Percentiles rank a stretch among this genome's conserved stretches.
Conservation (phyloP, 78 protist species). For the Speleostelium caveatum region DNA sequence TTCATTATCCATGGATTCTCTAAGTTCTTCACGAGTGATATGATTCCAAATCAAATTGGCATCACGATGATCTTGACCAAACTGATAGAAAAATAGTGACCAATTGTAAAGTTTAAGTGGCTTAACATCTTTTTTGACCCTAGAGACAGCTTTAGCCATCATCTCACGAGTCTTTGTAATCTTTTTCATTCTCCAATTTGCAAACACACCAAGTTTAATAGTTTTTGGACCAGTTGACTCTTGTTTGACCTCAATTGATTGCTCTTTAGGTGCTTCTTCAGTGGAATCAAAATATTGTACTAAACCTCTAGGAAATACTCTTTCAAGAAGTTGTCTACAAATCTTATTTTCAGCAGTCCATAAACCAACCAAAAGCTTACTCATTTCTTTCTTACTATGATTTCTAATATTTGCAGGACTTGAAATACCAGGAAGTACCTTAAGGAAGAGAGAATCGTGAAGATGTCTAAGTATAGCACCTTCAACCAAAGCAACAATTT, state of each 20-base stretch:
- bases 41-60: constrained; percentile 94
- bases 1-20: constrained; percentile 88
- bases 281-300: constrained; percentile 59
- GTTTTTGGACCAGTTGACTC: constrained; percentile 31
- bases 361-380: constrained; percentile 60
- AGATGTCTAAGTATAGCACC: constrained; percentile 82
- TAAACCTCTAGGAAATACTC: constrained; percentile 85
- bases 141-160: constrained; percentile 49
- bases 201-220: constrained; percentile 41
- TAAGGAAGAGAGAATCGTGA: constrained; percentile 66
- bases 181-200: constrained; percentile 80
- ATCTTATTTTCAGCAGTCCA: constrained; percentile 81
- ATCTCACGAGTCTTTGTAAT: constrained; percentile 44
- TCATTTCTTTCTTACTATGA: constrained; percentile 28
- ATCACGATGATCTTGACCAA: constrained; percentile 84
- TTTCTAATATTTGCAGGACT: constrained; percentile 41
- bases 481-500: constrained; percentile 84
- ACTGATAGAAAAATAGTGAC: constrained; percentile 73
- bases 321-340: constrained; percentile 47
- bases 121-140: constrained; percentile 28
- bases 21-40: constrained; percentile 91
- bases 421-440: neutral
- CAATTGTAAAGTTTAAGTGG: constrained; percentile 77
- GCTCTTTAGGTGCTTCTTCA: constrained; percentile 75
- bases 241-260: neutral